Evolutionary conservation across 805 yeast species (phyloP).

Genomic region (Candida broadrunensis): DNA sequence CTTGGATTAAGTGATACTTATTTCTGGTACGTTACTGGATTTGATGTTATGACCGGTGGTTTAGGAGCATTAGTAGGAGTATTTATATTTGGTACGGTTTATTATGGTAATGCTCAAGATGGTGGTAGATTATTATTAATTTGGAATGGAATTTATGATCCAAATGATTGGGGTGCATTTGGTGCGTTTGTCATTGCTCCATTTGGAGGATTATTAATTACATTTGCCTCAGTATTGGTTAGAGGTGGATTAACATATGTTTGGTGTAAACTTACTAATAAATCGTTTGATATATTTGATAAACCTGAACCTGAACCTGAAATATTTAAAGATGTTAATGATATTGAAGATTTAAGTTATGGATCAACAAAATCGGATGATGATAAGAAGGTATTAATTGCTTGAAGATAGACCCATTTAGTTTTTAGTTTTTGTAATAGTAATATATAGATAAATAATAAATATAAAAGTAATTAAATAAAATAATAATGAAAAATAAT

Average conservation of each 20-base stretch:
- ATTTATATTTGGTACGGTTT: constrained; percentile 79
- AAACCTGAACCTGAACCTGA: constrained; percentile 18
- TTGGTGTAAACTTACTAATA: constrained; percentile 31
- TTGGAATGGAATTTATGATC: constrained; percentile 74
- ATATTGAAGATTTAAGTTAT: constrained; percentile 5
- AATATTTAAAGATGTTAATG: constrained; percentile 9
- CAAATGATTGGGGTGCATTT: constrained; percentile 88
- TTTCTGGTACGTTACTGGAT: constrained; percentile 70
- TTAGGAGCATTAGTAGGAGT: constrained; percentile 77
- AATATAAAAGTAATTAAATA: too few species aligned
- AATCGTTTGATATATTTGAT: constrained; percentile 45
- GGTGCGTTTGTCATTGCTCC: constrained; percentile 95
- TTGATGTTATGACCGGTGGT: constrained; percentile 82
- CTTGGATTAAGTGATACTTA: constrained; percentile 63
- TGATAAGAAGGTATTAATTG: constrained; percentile 2
- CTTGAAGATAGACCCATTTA: neutral
- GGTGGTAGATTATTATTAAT: constrained; percentile 77
- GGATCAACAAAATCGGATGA: constrained; percentile 5
- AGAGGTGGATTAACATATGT: constrained; percentile 39
- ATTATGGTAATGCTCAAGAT: constrained; percentile 65
- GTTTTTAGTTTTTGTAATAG: too few species aligned
- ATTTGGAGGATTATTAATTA: constrained; percentile 66
- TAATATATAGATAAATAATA: too few species aligned
- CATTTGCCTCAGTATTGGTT: constrained; percentile 47
- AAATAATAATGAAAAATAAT: too few species aligned